Conservation (phyloP, 2,329 filamentous ascomycete species). For the Hypoxylon sp. region DNA sequence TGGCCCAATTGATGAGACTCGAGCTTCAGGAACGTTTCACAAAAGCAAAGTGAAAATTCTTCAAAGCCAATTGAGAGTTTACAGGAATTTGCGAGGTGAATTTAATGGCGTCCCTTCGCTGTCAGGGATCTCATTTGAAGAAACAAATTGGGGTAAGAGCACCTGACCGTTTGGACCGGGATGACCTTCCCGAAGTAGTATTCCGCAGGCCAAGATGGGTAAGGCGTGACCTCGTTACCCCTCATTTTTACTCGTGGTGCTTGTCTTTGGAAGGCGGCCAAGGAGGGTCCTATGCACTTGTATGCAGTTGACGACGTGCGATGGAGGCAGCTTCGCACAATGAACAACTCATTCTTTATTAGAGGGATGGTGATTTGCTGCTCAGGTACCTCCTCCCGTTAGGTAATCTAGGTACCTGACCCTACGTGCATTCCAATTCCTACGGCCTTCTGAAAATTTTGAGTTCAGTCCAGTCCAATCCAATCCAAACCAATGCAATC, state of each 20-base stretch:
- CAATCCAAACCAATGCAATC: constrained; percentile 31
- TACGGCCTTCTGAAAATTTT: constrained; percentile 27
- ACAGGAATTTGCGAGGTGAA: constrained; percentile 38
- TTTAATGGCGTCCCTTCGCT: constrained; percentile 22
- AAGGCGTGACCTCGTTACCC: constrained; percentile 43
- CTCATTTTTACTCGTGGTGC: constrained; percentile 42
- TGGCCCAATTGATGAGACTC: constrained; percentile 30
- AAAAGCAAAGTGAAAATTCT: constrained; percentile 16
- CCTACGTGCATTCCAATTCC: constrained; percentile 44
- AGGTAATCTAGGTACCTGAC: constrained; percentile 44
- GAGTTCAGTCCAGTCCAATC: constrained; percentile 4
- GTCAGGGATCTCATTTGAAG: constrained; percentile 41
- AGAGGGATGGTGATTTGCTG: constrained; percentile 33
- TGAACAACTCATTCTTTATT: constrained; percentile 45
- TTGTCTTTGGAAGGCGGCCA: constrained; percentile 36
- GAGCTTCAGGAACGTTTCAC: constrained; percentile 5
- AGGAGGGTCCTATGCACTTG: constrained; percentile 34
- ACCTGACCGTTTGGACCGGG: constrained; percentile 43
- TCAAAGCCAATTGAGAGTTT: constrained; percentile 28
- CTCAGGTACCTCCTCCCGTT: constrained; percentile 19
- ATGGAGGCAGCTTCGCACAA: constrained; percentile 34
- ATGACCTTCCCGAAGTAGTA: constrained; percentile 43
- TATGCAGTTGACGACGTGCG: constrained; percentile 34
- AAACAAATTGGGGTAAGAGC: constrained; percentile 42
- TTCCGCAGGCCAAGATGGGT: constrained; percentile 39